Percentiles rank a stretch among this genome's conserved stretches.
phyloP scores from a whole-genome alignment of 2,329 filamentous ascomycete genomes.

The Amauroascus verrucosus region DNA sequence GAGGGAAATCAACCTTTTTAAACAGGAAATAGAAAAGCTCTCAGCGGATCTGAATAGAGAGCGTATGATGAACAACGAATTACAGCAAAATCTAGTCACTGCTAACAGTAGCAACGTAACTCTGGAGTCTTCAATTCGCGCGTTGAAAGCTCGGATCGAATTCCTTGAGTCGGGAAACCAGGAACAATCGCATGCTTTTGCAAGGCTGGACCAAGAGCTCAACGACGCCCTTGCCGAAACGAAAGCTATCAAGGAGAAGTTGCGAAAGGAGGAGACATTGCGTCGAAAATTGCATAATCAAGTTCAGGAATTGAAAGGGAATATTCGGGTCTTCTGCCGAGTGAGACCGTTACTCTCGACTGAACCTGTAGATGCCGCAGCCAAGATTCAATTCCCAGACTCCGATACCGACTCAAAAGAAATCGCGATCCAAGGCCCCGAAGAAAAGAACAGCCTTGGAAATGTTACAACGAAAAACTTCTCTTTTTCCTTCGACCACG shows the following conservation, averaged over 20 bases:
- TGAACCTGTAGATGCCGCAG: constrained; percentile 51
- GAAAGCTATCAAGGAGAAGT: constrained; percentile 63
- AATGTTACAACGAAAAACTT: constrained; percentile 67
- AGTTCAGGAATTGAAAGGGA: constrained; percentile 94
- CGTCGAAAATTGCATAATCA: constrained; percentile 91
- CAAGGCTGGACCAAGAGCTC: constrained; percentile 67
- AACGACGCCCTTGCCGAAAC: constrained; percentile 64
- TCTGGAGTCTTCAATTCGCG: constrained; percentile 64
- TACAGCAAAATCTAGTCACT: constrained; percentile 51
- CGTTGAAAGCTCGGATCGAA: constrained; percentile 69
- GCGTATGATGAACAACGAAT: constrained; percentile 47
- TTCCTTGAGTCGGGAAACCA: constrained; percentile 86
- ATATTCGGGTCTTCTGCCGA: constrained; percentile 95
- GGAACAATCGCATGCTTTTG: constrained; percentile 76
- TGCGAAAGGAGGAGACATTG: constrained; percentile 83
- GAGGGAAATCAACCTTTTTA: constrained; percentile 41
- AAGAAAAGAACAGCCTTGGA: constrained; percentile 72
- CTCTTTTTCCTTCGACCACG: constrained; percentile 83
- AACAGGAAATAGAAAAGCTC: constrained; percentile 30
- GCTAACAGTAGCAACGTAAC: constrained; percentile 52
- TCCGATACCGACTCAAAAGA: constrained; percentile 72
- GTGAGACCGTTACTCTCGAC: constrained; percentile 63
- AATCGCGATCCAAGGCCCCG: constrained; percentile 70
- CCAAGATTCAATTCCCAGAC: constrained; percentile 71
- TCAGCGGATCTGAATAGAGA: constrained; percentile 51